A percentile compares a stretch with the other conserved stretches of the same genome.
Evolutionary conservation across 306 rosid genomes (phyloP).

Genomic region (Lotus japonicus): DNA sequence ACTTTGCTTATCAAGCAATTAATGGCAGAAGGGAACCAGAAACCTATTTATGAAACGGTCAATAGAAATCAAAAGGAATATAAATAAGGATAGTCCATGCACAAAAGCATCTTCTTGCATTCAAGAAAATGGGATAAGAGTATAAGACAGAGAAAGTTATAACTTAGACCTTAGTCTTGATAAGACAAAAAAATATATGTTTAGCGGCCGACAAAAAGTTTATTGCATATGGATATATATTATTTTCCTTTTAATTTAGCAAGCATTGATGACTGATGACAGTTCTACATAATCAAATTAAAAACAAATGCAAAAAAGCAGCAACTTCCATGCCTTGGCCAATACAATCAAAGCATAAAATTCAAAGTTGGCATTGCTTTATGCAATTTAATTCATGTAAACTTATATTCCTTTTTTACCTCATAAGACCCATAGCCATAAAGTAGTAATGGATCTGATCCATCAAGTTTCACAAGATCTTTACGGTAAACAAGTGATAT

Average conservation of each 20-base stretch:
- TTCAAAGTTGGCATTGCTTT: conserved; percentile 6
- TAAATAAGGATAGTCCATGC: background rate
- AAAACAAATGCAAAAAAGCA: background rate
- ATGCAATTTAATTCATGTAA: conserved; percentile 7
- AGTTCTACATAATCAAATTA: background rate
- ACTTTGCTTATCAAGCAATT: background rate
- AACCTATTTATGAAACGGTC: conserved; percentile 5
- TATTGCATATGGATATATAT: too few relatives aligned
- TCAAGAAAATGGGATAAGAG: background rate
- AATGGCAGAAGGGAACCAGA: conserved; percentile 3
- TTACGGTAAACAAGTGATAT: conserved; percentile 75
- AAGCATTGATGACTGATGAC: conserved; percentile 6
- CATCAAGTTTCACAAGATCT: conserved; percentile 81
- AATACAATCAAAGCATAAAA: conserved; percentile 9
- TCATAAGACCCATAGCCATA: conserved; percentile 96
- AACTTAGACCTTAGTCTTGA: background rate
- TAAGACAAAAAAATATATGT: background rate
- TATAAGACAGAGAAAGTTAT: background rate
- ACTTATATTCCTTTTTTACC: conserved; percentile 39
- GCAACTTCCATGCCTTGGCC: conserved; percentile 6
- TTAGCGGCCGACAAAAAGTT: background rate
- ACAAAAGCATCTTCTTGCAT: background rate
- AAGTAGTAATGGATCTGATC: conserved; percentile 83
- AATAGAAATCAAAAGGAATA: conserved; percentile 4
- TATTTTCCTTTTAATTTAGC: background rate